A percentile compares a stretch with the other conserved stretches of the same genome.
These are phyloP conservation scores for Kwoniella botswanensis DNA, from an alignment of 768 basidiomycete genomes.

Conservation along the genomic window DNA sequence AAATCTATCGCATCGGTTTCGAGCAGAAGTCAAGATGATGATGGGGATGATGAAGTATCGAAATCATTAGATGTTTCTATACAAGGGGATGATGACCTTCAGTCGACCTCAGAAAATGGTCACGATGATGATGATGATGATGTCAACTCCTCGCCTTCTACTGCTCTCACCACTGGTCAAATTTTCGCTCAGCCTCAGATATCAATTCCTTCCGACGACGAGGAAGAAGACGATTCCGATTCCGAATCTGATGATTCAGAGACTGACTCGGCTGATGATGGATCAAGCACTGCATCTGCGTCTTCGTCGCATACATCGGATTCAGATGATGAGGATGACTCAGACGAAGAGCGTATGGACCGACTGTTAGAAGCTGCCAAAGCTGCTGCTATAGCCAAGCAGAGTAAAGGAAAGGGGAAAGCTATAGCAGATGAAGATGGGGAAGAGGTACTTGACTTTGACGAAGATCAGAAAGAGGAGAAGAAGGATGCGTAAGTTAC, in stretches of 20 bases:
- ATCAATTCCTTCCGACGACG: background rate
- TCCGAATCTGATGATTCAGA: conserved; percentile 33
- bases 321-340: conserved; percentile 21
- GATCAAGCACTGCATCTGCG: conserved; percentile 8
- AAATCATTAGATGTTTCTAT: background rate
- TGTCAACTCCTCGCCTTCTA: conserved; percentile 1
- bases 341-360: conserved; percentile 34
- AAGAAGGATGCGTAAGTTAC: conserved; percentile 42
- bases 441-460: conserved; percentile 31
- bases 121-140: conserved; percentile 6
- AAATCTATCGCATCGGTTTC: background rate
- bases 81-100: background rate
- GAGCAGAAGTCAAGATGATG: conserved; percentile 2
- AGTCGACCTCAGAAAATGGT: background rate
- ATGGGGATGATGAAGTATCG: conserved; percentile 9
- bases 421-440: conserved; percentile 8
- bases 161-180: conserved; percentile 13
- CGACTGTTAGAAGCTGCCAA: conserved; percentile 26
- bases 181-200: conserved; percentile 2
- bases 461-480: conserved; percentile 33
- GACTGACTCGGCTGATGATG: conserved; percentile 6
- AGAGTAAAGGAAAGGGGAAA: conserved; percentile 14
- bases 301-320: conserved; percentile 10
- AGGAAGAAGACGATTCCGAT: conserved; percentile 10
- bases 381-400: conserved; percentile 25